Evolutionary conservation across 768 basidiomycete species (phyloP), one percentile per base, ranked within the genome.

Genomic region (Erythrobasidium yunnanense): DNA sequence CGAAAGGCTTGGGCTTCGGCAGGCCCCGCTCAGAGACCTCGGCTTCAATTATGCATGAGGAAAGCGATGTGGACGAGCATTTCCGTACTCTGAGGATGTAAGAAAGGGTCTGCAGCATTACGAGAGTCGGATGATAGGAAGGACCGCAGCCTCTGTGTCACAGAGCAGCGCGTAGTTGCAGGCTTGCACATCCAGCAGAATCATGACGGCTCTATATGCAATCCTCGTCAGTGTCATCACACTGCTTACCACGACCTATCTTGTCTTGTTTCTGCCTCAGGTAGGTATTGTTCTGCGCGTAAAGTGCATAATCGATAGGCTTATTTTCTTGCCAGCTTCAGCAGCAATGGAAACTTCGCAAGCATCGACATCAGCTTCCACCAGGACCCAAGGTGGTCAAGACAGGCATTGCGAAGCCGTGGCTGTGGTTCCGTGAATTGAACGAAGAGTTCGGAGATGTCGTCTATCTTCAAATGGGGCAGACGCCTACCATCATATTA

Each of bases 391-490:
- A 47, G 25, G 32, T 68, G 20, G 6, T 55, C 52, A n/a, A n/a
- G n/a, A 65, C 22, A 68, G 70, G 2, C 68, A 70, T 33, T 25
- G 67, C 15, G 53, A 68, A 66, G 45, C 70, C 70, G 0, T 70
- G 70, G 70, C n/a, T 49, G 13, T 70, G 65, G 63, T 70, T 70
- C 63, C 27, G 46, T 4, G 42, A 69, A 1, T 49, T 70, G 1
- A 69, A 68, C 46, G 32, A 60, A 4, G 1, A 66, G 34, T 70
- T 68, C 34, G 70, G 69, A 20, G 51, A 38, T 38, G 57, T 71
- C 25, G 68, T 71, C 27, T 66, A 60, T 45, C 50, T 70, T 18
- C 55, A 54, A 50, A 68, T 71, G 68, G 72, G 72, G 1, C 50
- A 56, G 4, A 71, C 70, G 22, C 67, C 67, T 27, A 65, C 67